Base-by-base conservation (phyloP, 2,329 filamentous ascomycete species). In the Uncinocarpus reesii region DNA sequence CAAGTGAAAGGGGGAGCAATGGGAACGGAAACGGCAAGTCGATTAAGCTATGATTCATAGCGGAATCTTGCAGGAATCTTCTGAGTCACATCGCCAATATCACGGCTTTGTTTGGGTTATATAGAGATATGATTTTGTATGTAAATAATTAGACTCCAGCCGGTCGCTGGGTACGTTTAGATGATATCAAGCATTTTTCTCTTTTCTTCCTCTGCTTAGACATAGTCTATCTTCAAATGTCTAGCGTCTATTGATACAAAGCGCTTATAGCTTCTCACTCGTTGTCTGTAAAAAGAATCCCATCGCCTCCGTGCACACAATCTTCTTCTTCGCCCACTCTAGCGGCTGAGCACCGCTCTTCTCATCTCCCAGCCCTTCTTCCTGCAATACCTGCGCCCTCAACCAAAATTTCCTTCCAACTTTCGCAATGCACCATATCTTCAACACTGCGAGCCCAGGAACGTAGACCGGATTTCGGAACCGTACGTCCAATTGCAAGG, bases 1-100 rank as follows among this genome's bases (percentile, higher is more conserved):
- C 66, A n/a, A 71, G 76, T 31, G 68, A 69, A 37, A 69, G 72
- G 52, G 67, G 69, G 40, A 47, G 52, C 18, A 53, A 50, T 45
- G 51, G 51, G 36, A 53, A 51, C 42, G 50, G 50, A 47, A 57
- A 40, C 48, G 42, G 53, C 11, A 59, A 55, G 38, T 57, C 57
- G 40, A 50, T 32, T 10, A 55, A 53, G 42, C 32, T 55, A 48
- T 54, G 37, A 51, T 13, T 7, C 24, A 3, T 23, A 5, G 20
- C 8, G 43, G 7, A 7, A 11, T 26, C 26, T 21, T n/a, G n/a
- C n/a, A 35, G 11, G 42, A 24, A 6, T 35, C 15, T 21, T 2
- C 31, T 31, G 38, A 11, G n/a, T 32, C 23, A 13, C 24, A 34
- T 34, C n/a, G n/a, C n/a, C 38, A 10, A 36, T 36, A 3, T 36